These are phyloP conservation scores for Articulospora tetracladia DNA, from an alignment of 495 filamentous ascomycete species.

Conservation along the genomic window DNA sequence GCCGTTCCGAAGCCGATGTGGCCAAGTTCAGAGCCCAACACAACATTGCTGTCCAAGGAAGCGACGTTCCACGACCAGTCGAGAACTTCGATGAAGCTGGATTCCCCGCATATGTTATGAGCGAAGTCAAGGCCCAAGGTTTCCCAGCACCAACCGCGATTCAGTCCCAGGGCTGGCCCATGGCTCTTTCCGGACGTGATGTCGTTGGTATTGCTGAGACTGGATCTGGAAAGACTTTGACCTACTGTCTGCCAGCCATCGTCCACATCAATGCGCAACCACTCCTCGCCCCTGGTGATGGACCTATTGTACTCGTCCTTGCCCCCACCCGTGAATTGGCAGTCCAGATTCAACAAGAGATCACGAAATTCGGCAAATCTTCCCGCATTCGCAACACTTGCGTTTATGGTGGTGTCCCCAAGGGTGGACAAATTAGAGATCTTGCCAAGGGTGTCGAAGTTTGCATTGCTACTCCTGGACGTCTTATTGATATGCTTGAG, in stretches of 20 bases:
- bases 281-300: constrained; percentile 92
- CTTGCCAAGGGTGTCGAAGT: constrained; percentile 84
- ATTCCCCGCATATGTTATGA: constrained; percentile 95
- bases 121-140: constrained; percentile 95
- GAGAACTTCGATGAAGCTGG: constrained; percentile 96
- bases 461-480: constrained; percentile 93
- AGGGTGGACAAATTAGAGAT: constrained; percentile 93
- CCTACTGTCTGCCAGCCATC: constrained; percentile 96
- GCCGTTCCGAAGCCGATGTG: constrained; percentile 73
- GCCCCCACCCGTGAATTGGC: constrained; percentile 96
- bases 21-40: constrained; percentile 80
- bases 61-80: constrained; percentile 82
- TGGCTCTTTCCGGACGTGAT: constrained; percentile 96
- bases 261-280: constrained; percentile 99
- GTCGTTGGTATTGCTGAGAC: constrained; percentile 99
- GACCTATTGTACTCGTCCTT: constrained; percentile 92
- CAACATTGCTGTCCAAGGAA: constrained; percentile 74
- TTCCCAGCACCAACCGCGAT: constrained; percentile 91
- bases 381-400: constrained; percentile 98
- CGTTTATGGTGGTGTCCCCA: constrained; percentile 97
- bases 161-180: constrained; percentile 98
- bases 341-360: constrained; percentile 94
- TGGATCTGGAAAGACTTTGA: constrained; percentile 97
- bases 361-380: constrained; percentile 95
- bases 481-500: constrained; percentile 98